A percentile compares a stretch with the other conserved stretches of the same genome.
These are phyloP conservation scores for Teunomyces atbi DNA, from an alignment of 805 yeast species.

Conservation along the genomic window DNA sequence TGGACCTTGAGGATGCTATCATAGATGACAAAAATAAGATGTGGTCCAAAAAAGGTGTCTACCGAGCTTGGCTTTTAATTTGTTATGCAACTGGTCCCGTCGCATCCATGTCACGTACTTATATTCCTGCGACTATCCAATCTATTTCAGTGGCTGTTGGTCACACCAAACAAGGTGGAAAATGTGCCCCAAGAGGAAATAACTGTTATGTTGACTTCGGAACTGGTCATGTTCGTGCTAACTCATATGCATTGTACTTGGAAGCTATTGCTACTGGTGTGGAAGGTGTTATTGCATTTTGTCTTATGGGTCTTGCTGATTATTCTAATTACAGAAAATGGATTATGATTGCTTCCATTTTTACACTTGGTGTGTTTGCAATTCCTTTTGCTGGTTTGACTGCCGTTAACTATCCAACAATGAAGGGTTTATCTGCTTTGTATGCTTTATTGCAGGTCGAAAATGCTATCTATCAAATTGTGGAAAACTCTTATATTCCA, in stretches of 20 bases:
- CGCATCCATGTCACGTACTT: constrained; percentile 39
- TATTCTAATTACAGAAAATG: constrained; percentile 36
- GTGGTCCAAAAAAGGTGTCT: constrained; percentile 19
- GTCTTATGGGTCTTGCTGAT: constrained; percentile 42
- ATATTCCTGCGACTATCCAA: constrained; percentile 41
- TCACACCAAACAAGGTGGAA: constrained; percentile 17
- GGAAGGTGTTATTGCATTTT: constrained; percentile 36
- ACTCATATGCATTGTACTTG: constrained; percentile 37
- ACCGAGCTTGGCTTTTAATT: constrained; percentile 34
- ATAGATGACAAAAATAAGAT: constrained; percentile 2
- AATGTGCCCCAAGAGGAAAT: constrained; percentile 28
- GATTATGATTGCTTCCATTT: constrained; percentile 29
- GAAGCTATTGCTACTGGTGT: constrained; percentile 36
- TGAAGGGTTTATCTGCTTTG: constrained; percentile 26
- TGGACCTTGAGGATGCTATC: background rate
- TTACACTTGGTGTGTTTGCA: constrained; percentile 31
- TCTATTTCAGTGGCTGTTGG: constrained; percentile 35
- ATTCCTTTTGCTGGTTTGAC: constrained; percentile 35
- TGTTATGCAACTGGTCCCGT: constrained; percentile 45
- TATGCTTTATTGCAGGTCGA: constrained; percentile 29
- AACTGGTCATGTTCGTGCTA: constrained; percentile 27
- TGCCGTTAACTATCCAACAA: constrained; percentile 14
- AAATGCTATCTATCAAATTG: constrained; percentile 35
- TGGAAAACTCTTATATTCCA: constrained; percentile 42
- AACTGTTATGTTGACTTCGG: constrained; percentile 40